Base-by-base conservation (phyloP, 1,139 yeast species). In the Taphrina pruni region DNA sequence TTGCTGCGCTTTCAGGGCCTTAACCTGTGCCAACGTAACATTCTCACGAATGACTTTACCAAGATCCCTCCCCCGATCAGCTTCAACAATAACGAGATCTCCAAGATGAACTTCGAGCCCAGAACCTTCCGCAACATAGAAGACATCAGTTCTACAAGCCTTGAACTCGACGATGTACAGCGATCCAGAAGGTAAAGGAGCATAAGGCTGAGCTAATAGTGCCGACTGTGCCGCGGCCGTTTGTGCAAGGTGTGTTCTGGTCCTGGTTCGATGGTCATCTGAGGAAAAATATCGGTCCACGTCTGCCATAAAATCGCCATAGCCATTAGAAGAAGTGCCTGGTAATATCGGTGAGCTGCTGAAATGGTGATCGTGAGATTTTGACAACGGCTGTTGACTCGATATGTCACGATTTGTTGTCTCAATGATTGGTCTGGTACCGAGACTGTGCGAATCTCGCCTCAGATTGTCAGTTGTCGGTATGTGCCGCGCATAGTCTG, bases 61-160 rank as follows among this genome's bases (percentile, higher is more conserved):
- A 73, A 94, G 81, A 79, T 94, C 99, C 66, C 89, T 83, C 54
- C 99, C 99, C 65, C 99, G 83, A 77, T 94, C 99, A n/a, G 98
- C 99, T 78, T 94, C 98, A 50, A 93, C 97, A 73, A 93, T 88
- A 14, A 94, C 97, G 76, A 92, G 83, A 77, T 92, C 97, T 38
- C 90, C 89, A 20, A 85, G 79, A 60, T 83, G 81, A 69, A 91
- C 82, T 56, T 78, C 80, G 66, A 88, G 80, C 71, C 85, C 85
- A 73, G 84, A 74, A 1, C 73, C 73, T 26, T 80, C 79, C 1
- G 93, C 88, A 17, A 88, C 80, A 74, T 88, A 88, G 73, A 91
- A 87, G 2, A 93, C 89, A 77, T 94, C 99, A 72, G 89, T 81
- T 71, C 97, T 84, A 11, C 96, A 94, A 38, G 91, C 89, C 78